phyloP scores from a whole-genome alignment of 2,329 filamentous ascomycete genomes.

The Colletotrichum musicola region DNA sequence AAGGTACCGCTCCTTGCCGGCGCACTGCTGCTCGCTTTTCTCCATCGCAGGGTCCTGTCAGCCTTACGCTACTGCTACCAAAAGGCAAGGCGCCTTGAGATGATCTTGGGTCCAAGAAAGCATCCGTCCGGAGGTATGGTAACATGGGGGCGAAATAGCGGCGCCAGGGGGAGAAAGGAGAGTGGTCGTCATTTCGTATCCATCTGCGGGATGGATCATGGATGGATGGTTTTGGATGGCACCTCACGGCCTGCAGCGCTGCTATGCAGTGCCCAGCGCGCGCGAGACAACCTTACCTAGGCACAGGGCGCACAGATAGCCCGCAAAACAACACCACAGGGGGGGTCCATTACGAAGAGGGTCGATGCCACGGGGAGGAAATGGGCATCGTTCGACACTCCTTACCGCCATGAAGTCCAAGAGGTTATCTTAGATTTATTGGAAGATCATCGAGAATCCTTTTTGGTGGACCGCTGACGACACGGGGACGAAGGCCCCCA shows the following conservation, averaged over 20 bases:
- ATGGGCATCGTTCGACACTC: conserved; percentile 29
- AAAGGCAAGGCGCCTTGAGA: conserved; percentile 23
- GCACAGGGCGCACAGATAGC: conserved; percentile 6
- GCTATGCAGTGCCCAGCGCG: not conserved
- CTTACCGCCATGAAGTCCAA: conserved; percentile 22
- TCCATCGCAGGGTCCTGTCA: conserved; percentile 26
- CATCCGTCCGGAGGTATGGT: conserved; percentile 29
- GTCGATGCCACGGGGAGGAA: conserved; percentile 11
- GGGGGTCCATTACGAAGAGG: conserved; percentile 1
- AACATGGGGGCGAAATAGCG: conserved; percentile 25
- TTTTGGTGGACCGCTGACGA: conserved; percentile 36
- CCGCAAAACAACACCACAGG: conserved; percentile 7
- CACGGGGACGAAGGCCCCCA: conserved; percentile 18
- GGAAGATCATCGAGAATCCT: conserved; percentile 34
- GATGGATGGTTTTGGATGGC: conserved; percentile 8
- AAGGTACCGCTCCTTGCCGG: conserved; percentile 10
- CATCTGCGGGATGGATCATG: conserved; percentile 22
- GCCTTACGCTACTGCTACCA: conserved; percentile 35
- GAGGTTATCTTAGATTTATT: conserved; percentile 37
- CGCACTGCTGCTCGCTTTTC: conserved; percentile 9
- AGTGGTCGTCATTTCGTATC: conserved; percentile 10
- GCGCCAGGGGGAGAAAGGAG: conserved; percentile 9
- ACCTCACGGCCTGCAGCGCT: not conserved
- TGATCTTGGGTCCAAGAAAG: conserved; percentile 16
- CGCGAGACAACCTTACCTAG: not conserved